Evolutionary conservation across 345 rosid genomes (phyloP), one percentile per base, ranked within the genome.

Genomic region (Arabis alpina): DNA sequence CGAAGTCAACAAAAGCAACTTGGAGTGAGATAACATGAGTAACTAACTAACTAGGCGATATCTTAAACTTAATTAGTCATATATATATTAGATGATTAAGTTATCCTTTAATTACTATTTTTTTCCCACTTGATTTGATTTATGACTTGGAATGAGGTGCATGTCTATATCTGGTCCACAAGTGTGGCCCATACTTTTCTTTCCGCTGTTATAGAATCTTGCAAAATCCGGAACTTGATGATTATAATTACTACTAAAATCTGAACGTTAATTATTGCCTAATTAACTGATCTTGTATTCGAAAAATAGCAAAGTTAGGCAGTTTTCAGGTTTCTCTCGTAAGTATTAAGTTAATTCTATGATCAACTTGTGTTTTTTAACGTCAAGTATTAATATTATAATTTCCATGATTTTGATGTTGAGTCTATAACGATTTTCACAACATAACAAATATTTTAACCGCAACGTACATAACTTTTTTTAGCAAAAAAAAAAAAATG

Each of bases 1-100:
- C 2, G 39, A 27, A 72, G 65, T 72, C 71, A 72, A 72, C 59
- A 64, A 64, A 72, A 72, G 44, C 76, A 64, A 55, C 58, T 72
- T 72, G 64, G 40, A 60, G 68, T 61, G 51, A 25, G 58, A 36
- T 51, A 24, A 64, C 70, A 72, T 10, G 62, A 45, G 24, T 32
- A 47, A 62, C 30, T 13, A 42, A 50, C 59, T 25, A n/a, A 28
- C 32, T 3, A 25, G 8, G 25, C 49, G 36, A 51, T 14, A 14
- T 39, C 50, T 37, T 50, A 47, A 54, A 52, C 48, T 37, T 64
- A 23, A 64, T 24, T 49, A 48, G 56, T 48, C 42, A 15, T 48
- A 19, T 52, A 19, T 52, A 25, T 19, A 48, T n/a, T 36, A 45
- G 49, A 62, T 54, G 53, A 61, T 44, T 24, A 44, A 8, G 2